Percentiles rank a stretch among this genome's conserved stretches.
Evolutionary conservation across 441 rosid genomes (phyloP).

Genomic region (Syzygium malaccense): DNA sequence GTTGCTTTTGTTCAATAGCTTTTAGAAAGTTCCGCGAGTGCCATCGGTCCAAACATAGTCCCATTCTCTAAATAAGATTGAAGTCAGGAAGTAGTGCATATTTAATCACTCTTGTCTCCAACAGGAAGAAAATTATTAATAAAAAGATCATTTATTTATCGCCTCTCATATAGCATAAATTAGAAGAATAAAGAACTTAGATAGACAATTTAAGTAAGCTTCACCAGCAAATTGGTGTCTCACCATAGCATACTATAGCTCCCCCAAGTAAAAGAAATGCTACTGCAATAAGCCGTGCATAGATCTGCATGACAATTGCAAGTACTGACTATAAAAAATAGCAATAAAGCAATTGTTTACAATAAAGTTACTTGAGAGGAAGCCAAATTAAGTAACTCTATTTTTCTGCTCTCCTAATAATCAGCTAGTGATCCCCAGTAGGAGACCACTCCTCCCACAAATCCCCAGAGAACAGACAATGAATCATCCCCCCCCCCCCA

Average conservation of each 20-base stretch:
- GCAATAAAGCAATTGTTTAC: background rate
- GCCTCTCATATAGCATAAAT: background rate
- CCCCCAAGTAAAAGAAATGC: conserved; percentile 38
- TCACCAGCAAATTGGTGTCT: conserved; percentile 3
- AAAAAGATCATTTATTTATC: background rate
- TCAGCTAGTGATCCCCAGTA: background rate
- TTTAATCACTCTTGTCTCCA: background rate
- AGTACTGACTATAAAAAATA: background rate
- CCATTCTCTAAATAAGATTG: background rate
- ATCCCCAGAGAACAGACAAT: background rate
- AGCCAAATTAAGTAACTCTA: background rate
- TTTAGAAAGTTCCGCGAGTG: background rate
- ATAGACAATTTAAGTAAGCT: background rate
- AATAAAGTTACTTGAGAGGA: background rate
- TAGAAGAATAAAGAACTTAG: background rate
- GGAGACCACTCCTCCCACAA: background rate
- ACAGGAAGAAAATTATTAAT: background rate
- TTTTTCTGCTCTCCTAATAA: background rate
- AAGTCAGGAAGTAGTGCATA: background rate
- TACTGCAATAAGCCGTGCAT: conserved; percentile 31
- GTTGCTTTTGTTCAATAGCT: background rate
- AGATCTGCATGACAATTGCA: conserved; percentile 25
- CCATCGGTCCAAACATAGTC: background rate
- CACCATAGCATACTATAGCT: conserved; percentile 56
- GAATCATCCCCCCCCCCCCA: background rate